Percentiles rank a stretch among this genome's conserved stretches.
Conservation (phyloP, 139 green algal species). For the Chlorella sorokiniana region DNA sequence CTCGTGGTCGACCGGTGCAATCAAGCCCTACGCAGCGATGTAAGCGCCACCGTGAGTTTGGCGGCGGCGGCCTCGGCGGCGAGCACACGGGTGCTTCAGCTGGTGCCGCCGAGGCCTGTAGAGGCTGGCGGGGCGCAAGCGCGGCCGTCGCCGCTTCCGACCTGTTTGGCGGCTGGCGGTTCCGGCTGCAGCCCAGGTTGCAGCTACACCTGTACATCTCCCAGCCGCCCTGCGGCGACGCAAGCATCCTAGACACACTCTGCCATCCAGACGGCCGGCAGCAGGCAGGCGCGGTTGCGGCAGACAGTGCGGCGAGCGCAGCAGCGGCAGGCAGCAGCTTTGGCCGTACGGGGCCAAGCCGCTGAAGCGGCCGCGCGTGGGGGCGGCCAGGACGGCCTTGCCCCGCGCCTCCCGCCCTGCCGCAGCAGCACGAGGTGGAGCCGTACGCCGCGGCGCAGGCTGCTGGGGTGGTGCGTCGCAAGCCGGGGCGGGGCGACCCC, state of each 20-base stretch:
- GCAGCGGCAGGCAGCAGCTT: not conserved
- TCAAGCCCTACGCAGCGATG: not conserved
- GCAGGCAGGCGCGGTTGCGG: not conserved
- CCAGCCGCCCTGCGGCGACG: constrained; percentile 88
- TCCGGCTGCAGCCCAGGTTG: constrained; percentile 59
- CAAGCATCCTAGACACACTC: constrained; percentile 58
- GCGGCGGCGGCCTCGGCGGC: not conserved
- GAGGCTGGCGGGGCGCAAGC: too few species aligned
- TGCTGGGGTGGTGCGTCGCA: constrained; percentile 72
- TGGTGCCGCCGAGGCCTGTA: not conserved
- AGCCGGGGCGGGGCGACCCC: constrained; percentile 87
- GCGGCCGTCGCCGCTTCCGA: not conserved
- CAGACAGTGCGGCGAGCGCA: not conserved
- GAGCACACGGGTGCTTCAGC: not conserved
- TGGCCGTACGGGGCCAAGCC: constrained; percentile 62
- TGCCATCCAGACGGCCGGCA: not conserved
- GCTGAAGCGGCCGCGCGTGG: constrained; percentile 28
- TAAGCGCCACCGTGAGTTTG: not conserved
- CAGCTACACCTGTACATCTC: constrained; percentile 79
- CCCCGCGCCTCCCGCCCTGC: too few species aligned
- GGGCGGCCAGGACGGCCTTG: not conserved
- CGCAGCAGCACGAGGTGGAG: constrained; percentile 73
- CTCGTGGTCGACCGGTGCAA: not conserved
- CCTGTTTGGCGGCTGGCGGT: constrained; percentile 21
- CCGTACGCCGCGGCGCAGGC: constrained; percentile 48